Evolutionary conservation across 495 filamentous ascomycete genomes (phyloP).

Genomic region (Podospora conica): DNA sequence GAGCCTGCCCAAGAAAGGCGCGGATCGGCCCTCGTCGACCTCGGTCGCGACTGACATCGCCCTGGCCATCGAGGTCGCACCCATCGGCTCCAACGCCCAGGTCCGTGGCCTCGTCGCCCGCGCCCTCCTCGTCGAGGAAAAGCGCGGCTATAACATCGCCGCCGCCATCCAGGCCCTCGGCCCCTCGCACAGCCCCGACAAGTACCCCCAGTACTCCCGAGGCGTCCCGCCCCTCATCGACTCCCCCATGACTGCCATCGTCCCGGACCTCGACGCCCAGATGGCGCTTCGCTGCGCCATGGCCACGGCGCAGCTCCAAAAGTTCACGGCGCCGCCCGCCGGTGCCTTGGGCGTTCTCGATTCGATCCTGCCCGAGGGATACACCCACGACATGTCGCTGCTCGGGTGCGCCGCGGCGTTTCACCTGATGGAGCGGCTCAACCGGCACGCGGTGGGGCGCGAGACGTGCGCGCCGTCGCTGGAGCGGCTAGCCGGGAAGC

Average conservation of each 20-base stretch:
- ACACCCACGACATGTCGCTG: slow-evolving; percentile 53
- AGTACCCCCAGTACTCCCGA: slow-evolving; percentile 21
- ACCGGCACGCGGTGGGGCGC: slow-evolving; percentile 47
- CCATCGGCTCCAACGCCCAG: slow-evolving; percentile 68
- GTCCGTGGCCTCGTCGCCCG: slow-evolving; percentile 72
- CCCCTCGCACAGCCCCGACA: slow-evolving; percentile 41
- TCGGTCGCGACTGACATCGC: slow-evolving; percentile 51
- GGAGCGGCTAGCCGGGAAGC: slow-evolving; percentile 46
- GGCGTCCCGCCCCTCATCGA: slow-evolving; percentile 25
- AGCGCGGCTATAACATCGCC: slow-evolving; percentile 49
- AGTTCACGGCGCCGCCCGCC: slow-evolving; percentile 34
- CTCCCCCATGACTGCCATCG: slow-evolving; percentile 27
- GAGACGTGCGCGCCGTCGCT: slow-evolving; percentile 40
- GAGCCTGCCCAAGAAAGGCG: slow-evolving; percentile 43
- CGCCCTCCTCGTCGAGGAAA: slow-evolving; percentile 50
- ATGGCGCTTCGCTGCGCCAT: slow-evolving; percentile 76
- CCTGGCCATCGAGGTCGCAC: slow-evolving; percentile 67
- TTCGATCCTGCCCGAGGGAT: slow-evolving; percentile 31
- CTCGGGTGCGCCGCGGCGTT: slow-evolving; percentile 75
- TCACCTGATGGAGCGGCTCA: slow-evolving; percentile 56
- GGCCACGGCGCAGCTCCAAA: slow-evolving; percentile 64
- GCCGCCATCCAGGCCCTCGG: slow-evolving; percentile 50
- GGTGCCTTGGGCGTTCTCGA: slow-evolving; percentile 42
- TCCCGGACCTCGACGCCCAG: slow-evolving; percentile 54
- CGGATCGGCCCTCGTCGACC: slow-evolving; percentile 27